phyloP scores from a whole-genome alignment of 202 grass and related monocot species.

The Zoysia matrella region DNA sequence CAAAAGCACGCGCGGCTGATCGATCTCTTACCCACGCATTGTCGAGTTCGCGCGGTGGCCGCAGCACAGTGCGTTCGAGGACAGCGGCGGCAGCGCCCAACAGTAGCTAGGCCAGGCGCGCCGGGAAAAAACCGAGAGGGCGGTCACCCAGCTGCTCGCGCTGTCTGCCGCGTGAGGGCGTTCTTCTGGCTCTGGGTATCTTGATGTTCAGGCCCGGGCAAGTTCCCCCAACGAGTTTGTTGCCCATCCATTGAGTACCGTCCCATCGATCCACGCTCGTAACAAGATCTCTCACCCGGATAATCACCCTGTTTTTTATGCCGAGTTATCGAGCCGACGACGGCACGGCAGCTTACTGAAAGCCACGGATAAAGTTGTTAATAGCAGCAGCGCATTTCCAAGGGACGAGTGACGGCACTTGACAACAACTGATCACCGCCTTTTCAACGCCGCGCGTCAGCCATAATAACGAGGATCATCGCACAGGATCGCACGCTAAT shows the following conservation, averaged over 20 bases:
- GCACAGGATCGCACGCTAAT: not conserved
- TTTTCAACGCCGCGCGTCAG: constrained; percentile 1
- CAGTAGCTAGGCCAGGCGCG: not conserved
- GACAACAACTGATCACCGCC: not conserved
- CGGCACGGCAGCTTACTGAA: not conserved
- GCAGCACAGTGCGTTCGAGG: not conserved
- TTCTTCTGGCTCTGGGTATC: not conserved
- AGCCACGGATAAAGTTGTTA: not conserved
- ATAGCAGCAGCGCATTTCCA: not conserved
- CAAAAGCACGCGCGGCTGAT: not conserved
- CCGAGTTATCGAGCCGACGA: not conserved
- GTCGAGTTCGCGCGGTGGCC: not conserved
- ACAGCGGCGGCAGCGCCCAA: not conserved
- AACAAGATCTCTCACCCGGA: constrained; percentile 3
- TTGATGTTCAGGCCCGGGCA: not conserved
- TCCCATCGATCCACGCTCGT: not conserved
- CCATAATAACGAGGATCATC: not conserved
- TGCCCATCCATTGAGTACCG: not conserved
- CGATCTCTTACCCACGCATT: not conserved
- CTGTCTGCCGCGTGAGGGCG: too few relatives aligned
- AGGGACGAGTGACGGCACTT: not conserved
- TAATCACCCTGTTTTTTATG: constrained; percentile 11
- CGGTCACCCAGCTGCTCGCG: too few relatives aligned
- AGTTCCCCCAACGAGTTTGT: not conserved
- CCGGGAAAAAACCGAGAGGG: not conserved